These are phyloP conservation scores for Trichothecium roseum DNA, from an alignment of 2,329 filamentous ascomycete genomes.

Conservation along the genomic window DNA sequence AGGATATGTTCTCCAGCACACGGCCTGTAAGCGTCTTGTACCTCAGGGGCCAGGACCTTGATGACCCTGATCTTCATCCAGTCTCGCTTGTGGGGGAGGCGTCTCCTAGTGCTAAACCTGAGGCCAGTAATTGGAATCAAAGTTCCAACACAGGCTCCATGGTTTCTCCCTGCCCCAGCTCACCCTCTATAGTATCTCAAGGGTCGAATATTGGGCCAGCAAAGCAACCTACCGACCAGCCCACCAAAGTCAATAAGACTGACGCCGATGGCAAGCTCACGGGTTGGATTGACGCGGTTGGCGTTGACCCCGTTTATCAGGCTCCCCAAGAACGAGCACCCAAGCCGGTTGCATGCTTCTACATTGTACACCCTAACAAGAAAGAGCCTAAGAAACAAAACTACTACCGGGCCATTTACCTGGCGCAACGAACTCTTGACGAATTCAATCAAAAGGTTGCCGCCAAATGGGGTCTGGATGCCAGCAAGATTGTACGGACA, in stretches of 20 bases:
- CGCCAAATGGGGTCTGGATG: slow-evolving; percentile 71
- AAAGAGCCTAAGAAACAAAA: slow-evolving; percentile 41
- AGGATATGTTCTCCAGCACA: slow-evolving; percentile 85
- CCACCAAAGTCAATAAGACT: slow-evolving; percentile 38
- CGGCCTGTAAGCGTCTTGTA: slow-evolving; percentile 69
- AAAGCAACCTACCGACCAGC: slow-evolving; percentile 27
- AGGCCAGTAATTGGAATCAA: slow-evolving; percentile 35
- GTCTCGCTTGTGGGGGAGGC: slow-evolving; percentile 62
- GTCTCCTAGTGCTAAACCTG: slow-evolving; percentile 45
- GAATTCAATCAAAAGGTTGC: slow-evolving; percentile 67
- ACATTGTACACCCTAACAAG: slow-evolving; percentile 51
- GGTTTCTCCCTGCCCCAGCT: slow-evolving; percentile 57
- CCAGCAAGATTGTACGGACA: slow-evolving; percentile 57
- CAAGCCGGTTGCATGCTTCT: slow-evolving; percentile 81
- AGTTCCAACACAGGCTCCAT: slow-evolving; percentile 52
- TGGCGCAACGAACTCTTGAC: slow-evolving; percentile 63
- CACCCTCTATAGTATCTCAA: slow-evolving; percentile 51
- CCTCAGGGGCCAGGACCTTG: slow-evolving; percentile 63
- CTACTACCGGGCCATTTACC: slow-evolving; percentile 77
- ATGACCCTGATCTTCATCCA: slow-evolving; percentile 71
- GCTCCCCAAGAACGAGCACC: slow-evolving; percentile 62
- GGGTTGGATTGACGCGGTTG: slow-evolving; percentile 83
- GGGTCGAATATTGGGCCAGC: slow-evolving; percentile 30
- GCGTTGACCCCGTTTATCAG: slow-evolving; percentile 77
- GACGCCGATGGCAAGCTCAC: slow-evolving; percentile 56